A percentile compares a stretch with the other conserved stretches of the same genome.
Evolutionary conservation across 176 grass and related monocot genomes (phyloP).

Genomic region (Metroxylon sagu): DNA sequence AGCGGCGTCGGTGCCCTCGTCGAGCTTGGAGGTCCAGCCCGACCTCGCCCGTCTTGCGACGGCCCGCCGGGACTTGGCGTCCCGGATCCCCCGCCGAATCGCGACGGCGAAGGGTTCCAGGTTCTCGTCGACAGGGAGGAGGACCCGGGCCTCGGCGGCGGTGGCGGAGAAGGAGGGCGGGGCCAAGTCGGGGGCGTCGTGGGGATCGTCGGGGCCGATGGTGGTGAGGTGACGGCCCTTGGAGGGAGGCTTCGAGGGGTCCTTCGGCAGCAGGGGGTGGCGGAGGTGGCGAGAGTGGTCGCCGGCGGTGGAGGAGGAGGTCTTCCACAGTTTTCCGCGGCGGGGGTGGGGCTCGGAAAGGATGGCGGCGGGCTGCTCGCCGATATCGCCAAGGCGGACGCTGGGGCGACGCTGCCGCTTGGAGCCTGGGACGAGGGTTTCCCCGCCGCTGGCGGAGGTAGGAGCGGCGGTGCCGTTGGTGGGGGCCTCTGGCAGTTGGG

Average conservation of each 20-base stretch:
- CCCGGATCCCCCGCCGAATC: no score
- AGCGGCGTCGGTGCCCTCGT: not conserved
- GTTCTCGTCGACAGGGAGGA: conserved; percentile 24
- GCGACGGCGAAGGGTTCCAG: conserved; percentile 4
- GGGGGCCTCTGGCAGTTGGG: conserved; percentile 8
- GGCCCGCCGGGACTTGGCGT: no score
- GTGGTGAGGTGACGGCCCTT: no score
- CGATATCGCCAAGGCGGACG: conserved; percentile 36
- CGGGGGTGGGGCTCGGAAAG: conserved; percentile 33
- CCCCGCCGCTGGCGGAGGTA: not conserved
- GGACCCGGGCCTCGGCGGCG: conserved; percentile 3
- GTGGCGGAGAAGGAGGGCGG: not conserved
- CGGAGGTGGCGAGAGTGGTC: no score
- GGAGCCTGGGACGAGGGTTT: not conserved
- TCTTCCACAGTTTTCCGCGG: conserved; percentile 19
- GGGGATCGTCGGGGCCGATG: no score
- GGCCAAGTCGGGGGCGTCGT: no score
- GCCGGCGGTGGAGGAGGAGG: conserved; percentile 9
- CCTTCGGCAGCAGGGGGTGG: not conserved
- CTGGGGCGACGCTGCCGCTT: conserved; percentile 55
- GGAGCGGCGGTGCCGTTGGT: not conserved
- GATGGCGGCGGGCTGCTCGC: conserved; percentile 15
- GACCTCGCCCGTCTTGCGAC: no score
- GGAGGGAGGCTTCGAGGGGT: conserved; percentile 1
- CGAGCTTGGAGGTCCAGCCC: not conserved